Evolutionary conservation across 768 basidiomycete genomes (phyloP).

Genomic region (Auricularia heimuer): DNA sequence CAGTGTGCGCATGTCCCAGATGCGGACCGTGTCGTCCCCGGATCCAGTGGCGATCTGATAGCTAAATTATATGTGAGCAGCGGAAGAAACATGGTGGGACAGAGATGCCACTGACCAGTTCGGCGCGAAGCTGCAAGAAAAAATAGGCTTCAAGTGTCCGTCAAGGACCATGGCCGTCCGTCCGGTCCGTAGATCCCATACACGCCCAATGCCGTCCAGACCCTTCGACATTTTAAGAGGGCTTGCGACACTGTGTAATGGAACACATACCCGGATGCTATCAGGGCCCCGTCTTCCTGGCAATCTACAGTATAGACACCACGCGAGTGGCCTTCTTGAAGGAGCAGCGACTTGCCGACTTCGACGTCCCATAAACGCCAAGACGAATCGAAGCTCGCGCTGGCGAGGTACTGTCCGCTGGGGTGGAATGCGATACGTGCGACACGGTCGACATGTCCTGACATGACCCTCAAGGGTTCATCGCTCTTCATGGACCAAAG

Average conservation of each 20-base stretch:
- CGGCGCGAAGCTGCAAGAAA: conserved; percentile 85
- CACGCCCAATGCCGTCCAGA: conserved; percentile 90
- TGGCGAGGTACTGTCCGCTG: conserved; percentile 86
- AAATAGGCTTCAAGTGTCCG: conserved; percentile 90
- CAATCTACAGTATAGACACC: conserved; percentile 96
- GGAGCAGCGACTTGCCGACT: conserved; percentile 66
- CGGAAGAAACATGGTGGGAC: background rate
- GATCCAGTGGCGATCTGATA: conserved; percentile 97
- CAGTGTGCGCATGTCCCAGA: conserved; percentile 96
- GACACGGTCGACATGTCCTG: conserved; percentile 84
- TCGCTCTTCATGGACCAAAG: conserved; percentile 88
- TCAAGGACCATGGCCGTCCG: conserved; percentile 96
- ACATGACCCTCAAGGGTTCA: conserved; percentile 71
- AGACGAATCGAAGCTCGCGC: conserved; percentile 93
- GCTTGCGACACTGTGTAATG: background rate
- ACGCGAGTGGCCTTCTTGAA: conserved; percentile 96
- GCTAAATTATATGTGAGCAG: conserved; percentile 31
- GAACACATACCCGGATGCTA: conserved; percentile 74
- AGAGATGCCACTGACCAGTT: conserved; percentile 60
- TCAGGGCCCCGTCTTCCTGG: conserved; percentile 87
- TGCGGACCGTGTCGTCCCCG: conserved; percentile 93
- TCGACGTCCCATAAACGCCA: conserved; percentile 96
- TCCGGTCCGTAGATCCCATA: conserved; percentile 95
- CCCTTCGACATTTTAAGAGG: conserved; percentile 43
- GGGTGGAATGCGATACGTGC: conserved; percentile 96